Evolutionary conservation across 2,329 filamentous ascomycete species (phyloP).

Genomic region (Penicillium psychrosexuale): DNA sequence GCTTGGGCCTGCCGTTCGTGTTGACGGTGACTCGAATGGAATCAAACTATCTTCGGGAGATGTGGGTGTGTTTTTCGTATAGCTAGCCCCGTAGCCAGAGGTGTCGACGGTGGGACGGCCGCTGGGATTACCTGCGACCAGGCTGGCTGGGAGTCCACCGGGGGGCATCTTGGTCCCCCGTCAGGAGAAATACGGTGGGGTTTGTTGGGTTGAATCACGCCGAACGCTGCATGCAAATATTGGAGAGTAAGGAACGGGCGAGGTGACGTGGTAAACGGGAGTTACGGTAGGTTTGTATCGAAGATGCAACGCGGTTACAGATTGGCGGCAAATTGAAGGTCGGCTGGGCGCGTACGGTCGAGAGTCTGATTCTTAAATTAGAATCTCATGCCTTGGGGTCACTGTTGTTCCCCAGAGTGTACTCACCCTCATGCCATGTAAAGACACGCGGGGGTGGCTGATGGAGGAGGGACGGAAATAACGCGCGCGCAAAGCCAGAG

Average conservation of each 20-base stretch:
- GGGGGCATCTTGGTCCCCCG: conserved; percentile 41
- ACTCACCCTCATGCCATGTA: conserved; percentile 26
- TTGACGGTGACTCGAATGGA: conserved; percentile 37
- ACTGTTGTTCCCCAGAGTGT: neutral
- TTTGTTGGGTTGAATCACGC: conserved; percentile 10
- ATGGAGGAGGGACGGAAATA: neutral
- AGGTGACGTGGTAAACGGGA: neutral
- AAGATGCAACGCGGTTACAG: neutral
- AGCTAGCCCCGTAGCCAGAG: conserved; percentile 35
- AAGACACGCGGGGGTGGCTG: conserved; percentile 6
- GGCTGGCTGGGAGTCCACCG: conserved; percentile 43
- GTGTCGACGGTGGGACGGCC: conserved; percentile 38
- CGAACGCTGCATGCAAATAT: conserved; percentile 19
- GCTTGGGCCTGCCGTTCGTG: conserved; percentile 25
- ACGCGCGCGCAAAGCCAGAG: neutral
- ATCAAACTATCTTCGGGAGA: conserved; percentile 38
- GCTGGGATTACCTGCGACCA: conserved; percentile 43
- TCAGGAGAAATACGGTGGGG: conserved; percentile 13
- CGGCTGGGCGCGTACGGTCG: conserved; percentile 2
- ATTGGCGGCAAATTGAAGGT: neutral
- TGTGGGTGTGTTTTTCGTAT: conserved; percentile 40
- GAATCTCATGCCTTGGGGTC: neutral
- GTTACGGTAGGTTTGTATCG: neutral
- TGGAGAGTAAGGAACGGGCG: neutral
- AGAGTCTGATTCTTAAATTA: conserved; percentile 8